Conservation (phyloP, 495 filamentous ascomycete genomes). For the Paragyromitra xinjiangensis region DNA sequence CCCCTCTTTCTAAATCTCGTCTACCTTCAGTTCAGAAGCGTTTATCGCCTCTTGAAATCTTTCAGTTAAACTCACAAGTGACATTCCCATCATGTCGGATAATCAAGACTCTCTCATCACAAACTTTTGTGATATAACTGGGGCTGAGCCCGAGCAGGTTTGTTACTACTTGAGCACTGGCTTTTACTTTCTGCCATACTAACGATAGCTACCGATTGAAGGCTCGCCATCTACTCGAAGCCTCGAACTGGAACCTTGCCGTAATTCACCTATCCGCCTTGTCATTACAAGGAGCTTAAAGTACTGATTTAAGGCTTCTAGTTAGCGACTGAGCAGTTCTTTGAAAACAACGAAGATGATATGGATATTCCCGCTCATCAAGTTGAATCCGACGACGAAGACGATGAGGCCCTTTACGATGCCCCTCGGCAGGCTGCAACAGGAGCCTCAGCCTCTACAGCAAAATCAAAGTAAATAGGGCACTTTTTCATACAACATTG, state of each 20-base stretch:
- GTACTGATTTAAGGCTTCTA: constrained; percentile 34
- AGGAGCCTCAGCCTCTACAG: constrained; percentile 24
- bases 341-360: constrained; percentile 41
- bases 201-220: constrained; percentile 40
- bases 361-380: constrained; percentile 12
- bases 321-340: constrained; percentile 55
- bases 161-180: constrained; percentile 16
- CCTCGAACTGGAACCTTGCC: constrained; percentile 56
- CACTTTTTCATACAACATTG: background rate
- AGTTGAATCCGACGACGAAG: constrained; percentile 42
- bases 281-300: background rate
- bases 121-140: constrained; percentile 78
- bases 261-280: constrained; percentile 23
- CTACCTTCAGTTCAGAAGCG: background rate
- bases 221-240: constrained; percentile 57
- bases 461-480: constrained; percentile 48
- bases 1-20: background rate
- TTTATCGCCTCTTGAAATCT: constrained; percentile 14
- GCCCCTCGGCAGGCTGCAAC: constrained; percentile 15
- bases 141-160: constrained; percentile 71
- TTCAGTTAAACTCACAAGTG: constrained; percentile 17
- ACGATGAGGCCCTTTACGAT: constrained; percentile 38
- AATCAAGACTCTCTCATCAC: constrained; percentile 75
- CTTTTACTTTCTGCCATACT: constrained; percentile 22
- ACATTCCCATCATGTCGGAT: constrained; percentile 63